A percentile compares a stretch with the other conserved stretches of the same genome.
These are phyloP conservation scores for Apiospora marii DNA, from an alignment of 2,329 filamentous ascomycete species.

Conservation along the genomic window DNA sequence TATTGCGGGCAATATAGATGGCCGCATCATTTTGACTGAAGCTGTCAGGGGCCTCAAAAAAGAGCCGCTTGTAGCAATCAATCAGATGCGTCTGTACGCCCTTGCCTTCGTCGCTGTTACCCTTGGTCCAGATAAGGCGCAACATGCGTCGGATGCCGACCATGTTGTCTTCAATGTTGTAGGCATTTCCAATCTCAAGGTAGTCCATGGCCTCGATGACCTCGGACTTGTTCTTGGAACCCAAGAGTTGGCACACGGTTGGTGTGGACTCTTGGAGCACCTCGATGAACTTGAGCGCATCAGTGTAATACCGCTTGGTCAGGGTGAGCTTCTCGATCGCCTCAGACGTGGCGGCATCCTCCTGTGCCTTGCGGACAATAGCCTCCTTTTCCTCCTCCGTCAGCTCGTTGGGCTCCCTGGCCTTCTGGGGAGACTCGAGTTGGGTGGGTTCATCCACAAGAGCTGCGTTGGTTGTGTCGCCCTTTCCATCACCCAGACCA, in stretches of 20 bases:
- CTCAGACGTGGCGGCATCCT: conserved; percentile 89
- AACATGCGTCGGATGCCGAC: conserved; percentile 94
- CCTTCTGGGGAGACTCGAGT: conserved; percentile 72
- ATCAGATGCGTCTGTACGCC: conserved; percentile 96
- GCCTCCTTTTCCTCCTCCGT: conserved; percentile 80
- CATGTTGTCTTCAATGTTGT: conserved; percentile 94
- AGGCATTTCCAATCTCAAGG: conserved; percentile 93
- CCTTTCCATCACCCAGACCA: conserved; percentile 70
- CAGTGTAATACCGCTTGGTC: conserved; percentile 89
- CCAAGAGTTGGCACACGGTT: conserved; percentile 85
- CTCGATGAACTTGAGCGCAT: conserved; percentile 92
- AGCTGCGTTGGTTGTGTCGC: conserved; percentile 75
- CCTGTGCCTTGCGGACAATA: conserved; percentile 79
- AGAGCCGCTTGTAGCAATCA: conserved; percentile 93
- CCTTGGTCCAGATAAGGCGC: conserved; percentile 98
- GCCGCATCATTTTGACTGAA: conserved; percentile 90
- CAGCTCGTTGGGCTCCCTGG: conserved; percentile 63
- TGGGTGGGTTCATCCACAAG: conserved; percentile 91
- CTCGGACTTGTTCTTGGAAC: conserved; percentile 96
- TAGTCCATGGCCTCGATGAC: conserved; percentile 99
- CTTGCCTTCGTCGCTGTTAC: conserved; percentile 98
- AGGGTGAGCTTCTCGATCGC: conserved; percentile 87
- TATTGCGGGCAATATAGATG: conserved; percentile 95
- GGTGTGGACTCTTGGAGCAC: conserved; percentile 84
- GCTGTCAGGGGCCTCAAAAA: conserved; percentile 91